Conservation (phyloP, 257 asterid genomes). For the Cinchona pubescens region DNA sequence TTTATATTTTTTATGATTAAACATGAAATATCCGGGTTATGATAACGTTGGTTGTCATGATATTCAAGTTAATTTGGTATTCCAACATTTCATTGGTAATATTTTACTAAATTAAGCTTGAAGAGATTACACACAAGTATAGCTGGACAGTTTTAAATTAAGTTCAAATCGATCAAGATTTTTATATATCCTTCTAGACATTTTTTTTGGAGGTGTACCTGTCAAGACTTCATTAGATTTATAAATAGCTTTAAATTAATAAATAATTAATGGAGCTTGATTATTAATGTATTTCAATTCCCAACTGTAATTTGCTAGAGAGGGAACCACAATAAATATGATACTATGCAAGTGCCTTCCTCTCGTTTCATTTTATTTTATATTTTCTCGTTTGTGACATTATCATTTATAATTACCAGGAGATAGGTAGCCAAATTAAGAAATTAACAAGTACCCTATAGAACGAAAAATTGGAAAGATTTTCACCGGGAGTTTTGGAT, state of each 20-base stretch:
- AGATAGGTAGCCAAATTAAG: neutral
- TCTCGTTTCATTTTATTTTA: too few relatives aligned
- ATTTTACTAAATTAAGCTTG: neutral
- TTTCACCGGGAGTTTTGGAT: neutral
- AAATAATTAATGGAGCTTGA: neutral
- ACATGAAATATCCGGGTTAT: too few relatives aligned
- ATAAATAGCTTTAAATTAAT: neutral
- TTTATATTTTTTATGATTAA: too few relatives aligned
- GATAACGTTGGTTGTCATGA: too few relatives aligned
- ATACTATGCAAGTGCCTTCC: neutral
- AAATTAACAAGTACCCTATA: neutral
- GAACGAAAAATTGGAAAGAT: neutral
- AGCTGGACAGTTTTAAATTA: neutral
- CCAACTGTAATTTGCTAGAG: neutral
- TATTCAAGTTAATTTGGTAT: too few relatives aligned
- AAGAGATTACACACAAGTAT: neutral
- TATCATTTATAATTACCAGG: too few relatives aligned
- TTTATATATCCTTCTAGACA: neutral
- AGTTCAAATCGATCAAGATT: neutral
- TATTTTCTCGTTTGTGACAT: too few relatives aligned
- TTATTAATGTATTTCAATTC: neutral
- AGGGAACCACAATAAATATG: neutral
- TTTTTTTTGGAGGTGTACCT: too few relatives aligned
- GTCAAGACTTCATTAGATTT: neutral
- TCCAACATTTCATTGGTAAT: too few relatives aligned